Conservation (phyloP, 306 rosid genomes). For the Quercus alba region DNA sequence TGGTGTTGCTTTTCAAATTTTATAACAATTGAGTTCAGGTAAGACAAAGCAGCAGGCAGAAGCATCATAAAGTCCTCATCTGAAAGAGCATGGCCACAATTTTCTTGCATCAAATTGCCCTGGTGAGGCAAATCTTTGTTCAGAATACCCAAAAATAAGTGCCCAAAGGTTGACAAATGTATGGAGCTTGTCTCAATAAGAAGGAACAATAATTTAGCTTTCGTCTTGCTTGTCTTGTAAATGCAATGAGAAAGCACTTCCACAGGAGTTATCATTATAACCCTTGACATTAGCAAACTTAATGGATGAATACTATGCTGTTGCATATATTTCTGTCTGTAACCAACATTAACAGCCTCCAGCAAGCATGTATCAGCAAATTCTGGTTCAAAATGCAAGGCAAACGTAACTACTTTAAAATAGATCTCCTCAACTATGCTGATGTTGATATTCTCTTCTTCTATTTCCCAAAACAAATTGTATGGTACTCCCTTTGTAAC, state of each 20-base stretch:
- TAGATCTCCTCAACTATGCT: slow-evolving; percentile 65
- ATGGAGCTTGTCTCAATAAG: slow-evolving; percentile 67
- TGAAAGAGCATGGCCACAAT: slow-evolving; percentile 37
- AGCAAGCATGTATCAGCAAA: slow-evolving; percentile 65
- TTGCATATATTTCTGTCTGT: slow-evolving; percentile 43
- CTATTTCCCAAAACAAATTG: slow-evolving; percentile 60
- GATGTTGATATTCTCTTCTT: slow-evolving; percentile 26
- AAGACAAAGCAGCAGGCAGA: slow-evolving; percentile 63
- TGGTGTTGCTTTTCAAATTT: slow-evolving; percentile 43
- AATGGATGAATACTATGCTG: slow-evolving; percentile 51
- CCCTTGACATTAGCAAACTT: slow-evolving; percentile 48
- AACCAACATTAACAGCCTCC: slow-evolving; percentile 57
- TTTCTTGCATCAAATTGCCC: slow-evolving; percentile 25
- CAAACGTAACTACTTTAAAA: slow-evolving; percentile 35
- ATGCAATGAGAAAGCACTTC: slow-evolving; percentile 53
- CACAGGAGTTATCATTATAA: slow-evolving; percentile 55
- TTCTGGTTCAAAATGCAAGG: slow-evolving; percentile 43
- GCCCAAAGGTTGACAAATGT: slow-evolving; percentile 76
- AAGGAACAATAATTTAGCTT: slow-evolving; percentile 59
- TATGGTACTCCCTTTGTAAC: slow-evolving; percentile 39
- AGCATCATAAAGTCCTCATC: slow-evolving; percentile 69
- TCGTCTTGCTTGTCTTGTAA: slow-evolving; percentile 38
- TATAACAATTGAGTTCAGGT: slow-evolving; percentile 43
- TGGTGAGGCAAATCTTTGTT: slow-evolving; percentile 33
- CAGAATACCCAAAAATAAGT: slow-evolving; percentile 44